A percentile compares a stretch with the other conserved stretches of the same genome.
Evolutionary conservation across 2,329 filamentous ascomycete genomes (phyloP).

Genomic region (Hypoxylon sp.): DNA sequence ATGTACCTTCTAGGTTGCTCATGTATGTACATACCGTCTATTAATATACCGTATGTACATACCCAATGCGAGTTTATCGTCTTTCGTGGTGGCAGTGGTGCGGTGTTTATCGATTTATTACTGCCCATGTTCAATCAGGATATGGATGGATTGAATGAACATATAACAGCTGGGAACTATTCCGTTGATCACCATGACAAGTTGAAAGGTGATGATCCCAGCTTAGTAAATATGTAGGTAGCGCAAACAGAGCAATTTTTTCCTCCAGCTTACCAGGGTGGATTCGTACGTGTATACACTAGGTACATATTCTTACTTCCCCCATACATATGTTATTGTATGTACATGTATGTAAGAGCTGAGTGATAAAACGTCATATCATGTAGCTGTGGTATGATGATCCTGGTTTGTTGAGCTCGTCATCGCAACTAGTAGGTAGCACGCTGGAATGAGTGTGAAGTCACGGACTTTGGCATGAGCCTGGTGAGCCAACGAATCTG

Average conservation of each 20-base stretch:
- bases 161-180: too few species aligned
- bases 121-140: neutral
- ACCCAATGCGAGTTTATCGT: neutral
- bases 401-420: conserved; percentile 22
- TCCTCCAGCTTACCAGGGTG: conserved; percentile 23
- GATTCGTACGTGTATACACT: conserved; percentile 2
- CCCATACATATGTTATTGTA: neutral
- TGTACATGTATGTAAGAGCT: conserved; percentile 22
- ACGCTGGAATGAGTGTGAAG: conserved; percentile 34
- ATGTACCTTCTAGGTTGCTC: too few species aligned
- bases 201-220: neutral
- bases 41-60: too few species aligned
- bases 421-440: conserved; percentile 8
- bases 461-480: conserved; percentile 21
- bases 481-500: conserved; percentile 20
- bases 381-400: conserved; percentile 12
- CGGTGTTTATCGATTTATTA: neutral
- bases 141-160: conserved; percentile 1
- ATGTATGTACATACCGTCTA: conserved; percentile 22
- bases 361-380: conserved; percentile 25
- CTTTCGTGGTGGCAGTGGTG: neutral
- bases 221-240: conserved; percentile 13
- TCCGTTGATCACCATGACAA: neutral
- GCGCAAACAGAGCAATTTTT: conserved; percentile 16
- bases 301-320: conserved; percentile 13